A percentile compares a stretch with the other conserved stretches of the same genome.
Conservation (phyloP, 108 stramenopile genomes). For the Skeletonema marinoi region DNA sequence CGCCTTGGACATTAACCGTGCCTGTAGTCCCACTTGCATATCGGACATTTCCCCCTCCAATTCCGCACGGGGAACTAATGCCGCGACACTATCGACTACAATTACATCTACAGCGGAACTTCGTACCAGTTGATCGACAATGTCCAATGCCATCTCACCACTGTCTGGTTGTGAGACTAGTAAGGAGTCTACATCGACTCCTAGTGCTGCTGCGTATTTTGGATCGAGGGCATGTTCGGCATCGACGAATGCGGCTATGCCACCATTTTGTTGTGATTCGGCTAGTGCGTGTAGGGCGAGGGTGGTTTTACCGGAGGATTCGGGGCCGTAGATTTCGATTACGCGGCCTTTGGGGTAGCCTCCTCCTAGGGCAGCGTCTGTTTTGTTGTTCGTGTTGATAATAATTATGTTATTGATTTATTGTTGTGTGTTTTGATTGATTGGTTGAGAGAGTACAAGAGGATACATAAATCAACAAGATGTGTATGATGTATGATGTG, state of each 20-base stretch:
- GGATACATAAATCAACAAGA: no score
- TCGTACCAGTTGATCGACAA: constrained; percentile 94
- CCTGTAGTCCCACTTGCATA: constrained; percentile 91
- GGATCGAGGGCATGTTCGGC: constrained; percentile 98
- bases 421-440: background rate
- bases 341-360: constrained; percentile 88
- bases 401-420: background rate
- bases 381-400: background rate
- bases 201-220: constrained; percentile 80
- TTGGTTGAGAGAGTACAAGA: background rate
- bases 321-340: constrained; percentile 97
- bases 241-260: constrained; percentile 95
- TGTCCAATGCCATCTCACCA: constrained; percentile 98
- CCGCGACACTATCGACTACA: constrained; percentile 94
- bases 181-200: constrained; percentile 88
- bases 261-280: constrained; percentile 83
- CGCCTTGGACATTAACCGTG: constrained; percentile 96
- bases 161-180: constrained; percentile 94
- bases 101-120: constrained; percentile 93
- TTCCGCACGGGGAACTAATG: constrained; percentile 95
- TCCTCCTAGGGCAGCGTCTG: constrained; percentile 77
- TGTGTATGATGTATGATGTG: background rate
- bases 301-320: constrained; percentile 95
- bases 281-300: constrained; percentile 96
- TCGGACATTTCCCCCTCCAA: constrained; percentile 91